Conservation (phyloP, 768 basidiomycete genomes). For the Rhodosporidiobolus odoratus region DNA sequence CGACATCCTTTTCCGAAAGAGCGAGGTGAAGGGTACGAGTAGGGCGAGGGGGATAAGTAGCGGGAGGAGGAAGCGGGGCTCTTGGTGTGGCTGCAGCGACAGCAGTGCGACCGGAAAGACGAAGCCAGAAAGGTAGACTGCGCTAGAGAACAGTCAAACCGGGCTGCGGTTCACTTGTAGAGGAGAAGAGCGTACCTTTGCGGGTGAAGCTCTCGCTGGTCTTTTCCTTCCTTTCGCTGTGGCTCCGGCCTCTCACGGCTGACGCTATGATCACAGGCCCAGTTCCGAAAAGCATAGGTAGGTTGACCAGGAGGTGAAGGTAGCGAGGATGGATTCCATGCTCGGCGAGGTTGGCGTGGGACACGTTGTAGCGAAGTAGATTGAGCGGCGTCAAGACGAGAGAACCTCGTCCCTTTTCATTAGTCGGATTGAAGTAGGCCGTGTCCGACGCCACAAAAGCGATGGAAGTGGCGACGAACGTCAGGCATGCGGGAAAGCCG, state of each 20-base stretch:
- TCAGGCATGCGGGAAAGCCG: neutral
- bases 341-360: slow-evolving; percentile 27
- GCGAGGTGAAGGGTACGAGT: neutral
- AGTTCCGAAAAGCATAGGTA: slow-evolving; percentile 33
- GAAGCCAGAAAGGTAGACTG: slow-evolving; percentile 20
- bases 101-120: slow-evolving; percentile 13
- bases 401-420: too few relatives aligned
- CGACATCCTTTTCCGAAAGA: neutral
- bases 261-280: neutral
- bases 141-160: too few relatives aligned
- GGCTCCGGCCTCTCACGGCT: neutral
- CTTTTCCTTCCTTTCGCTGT: neutral
- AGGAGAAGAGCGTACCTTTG: neutral
- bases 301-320: slow-evolving; percentile 35
- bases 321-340: slow-evolving; percentile 39
- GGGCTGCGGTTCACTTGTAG: rapidly evolving
- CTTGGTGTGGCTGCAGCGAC: slow-evolving; percentile 39
- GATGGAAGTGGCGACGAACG: slow-evolving; percentile 1
- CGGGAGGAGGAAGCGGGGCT: slow-evolving; percentile 41
- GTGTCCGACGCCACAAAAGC: neutral
- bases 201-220: too few relatives aligned
- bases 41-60: slow-evolving; percentile 30
- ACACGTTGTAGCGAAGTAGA: slow-evolving; percentile 36
- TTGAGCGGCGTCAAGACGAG: slow-evolving; percentile 37
- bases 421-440: neutral